Base-by-base conservation (phyloP, 345 rosid species). In the Hibiscus syriacus region DNA sequence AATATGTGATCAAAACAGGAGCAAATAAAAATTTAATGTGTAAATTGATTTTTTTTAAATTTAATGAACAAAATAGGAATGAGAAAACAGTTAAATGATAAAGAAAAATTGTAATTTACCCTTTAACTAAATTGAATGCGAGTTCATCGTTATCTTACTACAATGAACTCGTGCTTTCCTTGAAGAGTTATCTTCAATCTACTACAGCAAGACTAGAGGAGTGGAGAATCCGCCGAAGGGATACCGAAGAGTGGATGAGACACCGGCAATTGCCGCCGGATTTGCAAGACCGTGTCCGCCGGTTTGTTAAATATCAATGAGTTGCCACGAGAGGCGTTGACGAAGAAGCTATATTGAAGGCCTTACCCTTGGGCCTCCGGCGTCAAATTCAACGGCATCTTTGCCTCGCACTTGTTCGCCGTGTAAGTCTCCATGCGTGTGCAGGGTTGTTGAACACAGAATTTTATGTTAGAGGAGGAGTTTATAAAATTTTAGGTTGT, bases 191-290 rank as follows among this genome's bases (percentile, higher is more conserved):
- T 74, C 81, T 92, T 74, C 87, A 87, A 92, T 89, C 98, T n/a
- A 80, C 94, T 36, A 76, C 88, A 19, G 89, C 88, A 16, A 87
- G 94, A 80, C 52, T 87, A 59, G 96, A 92, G 45, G 98, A 92
- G 70, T 92, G 98, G 96, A 89, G 96, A 73, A 81, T 92, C 5
- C 76, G 79, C 68, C 73, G 96, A 74, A 87, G 90, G 77, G 98
- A 92, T 68, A 89, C 96, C 7, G 98, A 92, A 72, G 98, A 92
- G 77, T 92, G 98, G 98, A 92, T 92, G 94, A 85, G 90, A 77
- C 98, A 89, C 65, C 85, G 98, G 5, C 98, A 86, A 53, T 78
- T 92, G 75, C 98, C 98, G 34, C 76, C 72, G 9, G 89, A 89
- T 50, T 71, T 89, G 65, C 92, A 86, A 71, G 92, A 87, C 45